Base-by-base conservation (phyloP, 108 stramenopile genomes). In the Heterococcus sp. region DNA sequence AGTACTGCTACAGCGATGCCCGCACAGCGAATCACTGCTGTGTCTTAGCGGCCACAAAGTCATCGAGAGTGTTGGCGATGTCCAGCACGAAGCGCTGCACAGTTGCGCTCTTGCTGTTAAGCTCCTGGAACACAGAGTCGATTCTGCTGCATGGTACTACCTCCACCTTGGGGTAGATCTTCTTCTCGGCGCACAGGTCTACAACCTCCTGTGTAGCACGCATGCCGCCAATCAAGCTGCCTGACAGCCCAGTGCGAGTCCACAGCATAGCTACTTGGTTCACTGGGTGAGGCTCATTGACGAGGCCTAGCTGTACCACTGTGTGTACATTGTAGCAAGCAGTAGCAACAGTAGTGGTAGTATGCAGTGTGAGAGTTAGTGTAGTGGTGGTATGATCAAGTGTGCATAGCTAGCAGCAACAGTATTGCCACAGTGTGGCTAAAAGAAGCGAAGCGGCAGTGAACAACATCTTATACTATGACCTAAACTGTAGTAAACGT, bases 191-290 rank as follows among this genome's bases (percentile, higher is more conserved):
- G 68, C 88, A 91, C 46, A 91, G 88, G 14, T 90, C 88, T 1
- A 91, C 36, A 87, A 91, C 84, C 68, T 89, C 76, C 73, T 90
- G 88, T 26, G 87, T 89, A 68, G 86, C 89, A 14, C 37, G 68
- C 2, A 88, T 76, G 73, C 91, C 91, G 65, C 91, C 46, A 8
- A 58, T 21, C 14, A 8, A 58, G 46, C 46, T 58, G 46, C 46
- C 46, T 8, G 46, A 14, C 14, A 58, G 8, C 14, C 46, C 46
- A 21, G 46, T 21, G 46, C 46, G 46, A 21, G 14, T 8, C 14
- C 46, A 8, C 46, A 58, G 46, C 46, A 58, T 8, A 8, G 46
- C 14, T 21, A 58, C 14, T 21, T 58, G 46, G 14, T 14, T 21
- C 46, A 58, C 46, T 8, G 14, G 8, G 46, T 58, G 46, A 8